Base-by-base conservation (phyloP, 345 rosid species). In the Eucalyptus regnans region DNA sequence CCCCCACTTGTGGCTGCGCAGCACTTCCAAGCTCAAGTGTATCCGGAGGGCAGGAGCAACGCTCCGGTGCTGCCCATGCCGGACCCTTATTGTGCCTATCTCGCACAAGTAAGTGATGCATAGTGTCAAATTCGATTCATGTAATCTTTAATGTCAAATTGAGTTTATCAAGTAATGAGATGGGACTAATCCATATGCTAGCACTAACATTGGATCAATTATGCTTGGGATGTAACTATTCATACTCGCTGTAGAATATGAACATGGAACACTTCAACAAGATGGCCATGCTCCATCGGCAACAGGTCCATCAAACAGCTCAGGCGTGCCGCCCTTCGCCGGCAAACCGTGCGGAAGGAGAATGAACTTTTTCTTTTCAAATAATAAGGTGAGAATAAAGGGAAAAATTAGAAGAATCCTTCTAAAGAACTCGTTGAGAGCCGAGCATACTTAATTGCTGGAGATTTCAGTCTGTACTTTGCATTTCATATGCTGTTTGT, bases 51-150 rank as follows among this genome's bases (percentile, higher is more conserved):
- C 29, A 18, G 37, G 68, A 81, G 86, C 29, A 89, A 31, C 71
- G 41, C 87, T 48, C 17, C 91, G 23, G 41, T 56, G 14, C 68
- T 89, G 56, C 87, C 89, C 58, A 15, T 92, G 87, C 89, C 92
- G 71, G 95, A 94, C 90, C 95, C 97, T 1, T 94, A 93, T 88
- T 84, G 89, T 88, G 93, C 93, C 62, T 93, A 92, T 50, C 90
- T 95, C 46, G 94, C 97, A 33, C 98, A 93, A 89, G 93, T 92
- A 93, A 11, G 94, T 89, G 51, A 50, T 43, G 7, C 56, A 1
- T 43, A 49, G 29, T 50, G 37, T 18, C 4, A 5, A 52, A 54
- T 41, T 27, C 17, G 6, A 84, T 43, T 44, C 43, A 25, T 5
- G 50, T 49, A 46, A 50, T 51, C 76, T 68, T 3, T 51, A 49